Base-by-base conservation (phyloP, 306 rosid genomes). In the Lathyrus tuberosus region DNA sequence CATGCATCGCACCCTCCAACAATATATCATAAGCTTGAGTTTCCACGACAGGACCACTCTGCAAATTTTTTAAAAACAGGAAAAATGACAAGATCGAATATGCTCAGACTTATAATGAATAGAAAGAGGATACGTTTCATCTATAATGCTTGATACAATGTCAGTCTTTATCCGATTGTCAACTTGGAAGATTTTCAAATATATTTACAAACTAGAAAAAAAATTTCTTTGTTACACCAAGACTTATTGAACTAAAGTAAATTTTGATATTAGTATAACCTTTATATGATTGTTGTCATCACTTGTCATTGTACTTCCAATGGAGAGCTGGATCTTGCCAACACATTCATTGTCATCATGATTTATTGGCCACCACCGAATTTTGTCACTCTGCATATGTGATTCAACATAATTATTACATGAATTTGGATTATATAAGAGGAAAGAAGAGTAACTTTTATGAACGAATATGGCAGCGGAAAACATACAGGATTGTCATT, bases 11-110 rank as follows among this genome's bases (percentile, higher is more conserved):
- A 75, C 97, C 96, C 86, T 91, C 99, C 78, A 94, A 75, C 82
- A 94, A 71, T 69, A 94, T 70, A 87, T 94, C 97, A 82, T 94
- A 94, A 77, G 99, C 99, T 70, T 87, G 86, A 79, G 99, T 94
- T 84, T 94, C 99, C 31, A 93, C 97, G 12, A 94, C 96, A 56
- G 95, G 90, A 37, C 87, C 88, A 62, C 96, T 91, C 99, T 94
- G 76, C 76, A 78, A 48, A 69, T 62, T 35, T 65, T 62, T 69
- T 57, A 62, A 81, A 79, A 79, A 20, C 70, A 47, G 14, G 63
- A 26, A 33, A 74, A 64, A 74, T 69, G 41, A 79, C 41, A 71
- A 60, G 69, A 63, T 38, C 2, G 40, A 43, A 35, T 61, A 64
- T 62, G 13, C 44, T 41, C 28, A 41, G 70, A 58, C 30, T 33